phyloP scores from a whole-genome alignment of 257 asterid genomes.

The Solanum ahanhuiri region DNA sequence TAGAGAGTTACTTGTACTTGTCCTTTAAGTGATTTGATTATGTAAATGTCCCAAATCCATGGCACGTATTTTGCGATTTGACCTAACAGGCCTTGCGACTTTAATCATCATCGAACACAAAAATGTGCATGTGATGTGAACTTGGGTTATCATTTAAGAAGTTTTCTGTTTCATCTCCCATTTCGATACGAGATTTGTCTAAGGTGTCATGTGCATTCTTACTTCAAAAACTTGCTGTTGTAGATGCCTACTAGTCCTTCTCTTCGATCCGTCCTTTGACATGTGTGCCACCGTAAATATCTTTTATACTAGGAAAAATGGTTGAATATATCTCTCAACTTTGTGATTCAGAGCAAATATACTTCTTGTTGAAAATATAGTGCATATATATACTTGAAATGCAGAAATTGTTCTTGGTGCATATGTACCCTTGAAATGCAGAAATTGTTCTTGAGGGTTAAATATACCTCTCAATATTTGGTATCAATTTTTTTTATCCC shows the following conservation, averaged over 20 bases:
- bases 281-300: not conserved
- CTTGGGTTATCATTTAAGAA: not conserved
- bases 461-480: not conserved
- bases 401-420: too few species aligned
- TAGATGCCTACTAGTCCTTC: not conserved
- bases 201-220: not conserved
- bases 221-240: not conserved
- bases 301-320: not conserved
- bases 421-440: too few species aligned
- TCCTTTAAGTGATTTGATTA: not conserved
- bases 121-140: not conserved
- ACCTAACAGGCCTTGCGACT: not conserved
- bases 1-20: not conserved
- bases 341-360: too few species aligned
- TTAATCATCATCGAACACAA: not conserved
- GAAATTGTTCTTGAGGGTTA: not conserved
- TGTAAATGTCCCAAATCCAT: not conserved
- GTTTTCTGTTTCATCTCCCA: not conserved
- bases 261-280: too few species aligned
- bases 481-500: too few species aligned
- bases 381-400: too few species aligned
- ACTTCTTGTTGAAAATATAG: too few species aligned
- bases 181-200: too few species aligned
- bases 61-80: not conserved
- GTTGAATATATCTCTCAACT: too few species aligned